These are phyloP conservation scores for Eucalyptus tenuipes DNA, from an alignment of 345 rosid species.

Conservation along the genomic window DNA sequence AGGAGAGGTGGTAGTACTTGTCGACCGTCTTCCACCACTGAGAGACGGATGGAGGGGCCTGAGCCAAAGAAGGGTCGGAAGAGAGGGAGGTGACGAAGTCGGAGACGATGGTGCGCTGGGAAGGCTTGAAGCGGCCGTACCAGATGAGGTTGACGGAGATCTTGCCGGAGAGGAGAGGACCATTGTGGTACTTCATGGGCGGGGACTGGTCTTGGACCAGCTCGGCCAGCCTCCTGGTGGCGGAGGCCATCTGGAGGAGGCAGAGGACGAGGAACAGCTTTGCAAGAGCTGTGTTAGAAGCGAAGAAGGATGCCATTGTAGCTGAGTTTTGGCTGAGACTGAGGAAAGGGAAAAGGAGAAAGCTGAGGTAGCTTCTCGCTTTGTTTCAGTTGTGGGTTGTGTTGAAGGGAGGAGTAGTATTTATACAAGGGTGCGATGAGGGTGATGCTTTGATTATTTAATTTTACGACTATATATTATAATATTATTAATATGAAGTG, in stretches of 20 bases:
- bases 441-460: background rate
- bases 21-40: conserved; percentile 68
- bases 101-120: conserved; percentile 47
- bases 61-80: background rate
- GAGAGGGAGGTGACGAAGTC: conserved; percentile 50
- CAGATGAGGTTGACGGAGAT: conserved; percentile 59
- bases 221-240: conserved; percentile 14
- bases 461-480: background rate
- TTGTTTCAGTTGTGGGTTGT: background rate
- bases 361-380: background rate
- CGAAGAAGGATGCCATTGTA: background rate
- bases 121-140: conserved; percentile 68
- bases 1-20: conserved; percentile 40
- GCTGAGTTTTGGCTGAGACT: background rate
- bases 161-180: conserved; percentile 60
- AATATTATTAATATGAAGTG: background rate
- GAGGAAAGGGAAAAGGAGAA: background rate
- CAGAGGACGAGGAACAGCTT: background rate
- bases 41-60: conserved; percentile 44
- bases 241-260: background rate
- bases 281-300: background rate
- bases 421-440: background rate
- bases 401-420: background rate
- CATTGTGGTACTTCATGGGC: conserved; percentile 50
- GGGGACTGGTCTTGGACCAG: conserved; percentile 15